phyloP scores from a whole-genome alignment of 805 yeast genomes.

The Lachancea sp. region DNA sequence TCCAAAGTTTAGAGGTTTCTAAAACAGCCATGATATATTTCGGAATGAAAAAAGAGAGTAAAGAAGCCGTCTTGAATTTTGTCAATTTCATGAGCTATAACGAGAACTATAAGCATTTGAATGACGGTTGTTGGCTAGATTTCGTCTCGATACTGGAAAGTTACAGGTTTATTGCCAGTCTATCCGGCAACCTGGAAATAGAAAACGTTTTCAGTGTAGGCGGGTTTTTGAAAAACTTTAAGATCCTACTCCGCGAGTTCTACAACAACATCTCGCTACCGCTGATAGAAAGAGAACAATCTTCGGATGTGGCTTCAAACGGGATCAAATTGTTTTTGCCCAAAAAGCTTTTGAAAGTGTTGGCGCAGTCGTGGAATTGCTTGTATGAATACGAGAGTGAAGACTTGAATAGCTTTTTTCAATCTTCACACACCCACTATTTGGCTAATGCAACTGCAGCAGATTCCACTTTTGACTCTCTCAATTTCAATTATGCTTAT shows the following conservation, averaged over 20 bases:
- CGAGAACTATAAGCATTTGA: constrained; percentile 33
- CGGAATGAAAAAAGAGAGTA: constrained; percentile 14
- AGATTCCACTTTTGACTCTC: constrained; percentile 6
- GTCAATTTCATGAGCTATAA: constrained; percentile 39
- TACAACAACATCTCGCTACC: constrained; percentile 18
- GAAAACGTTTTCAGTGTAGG: constrained; percentile 16
- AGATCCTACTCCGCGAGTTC: constrained; percentile 11
- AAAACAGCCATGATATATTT: constrained; percentile 34
- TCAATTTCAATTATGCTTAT: constrained; percentile 42
- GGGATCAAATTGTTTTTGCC: constrained; percentile 18
- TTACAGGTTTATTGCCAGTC: constrained; percentile 20
- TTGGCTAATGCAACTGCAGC: constrained; percentile 23
- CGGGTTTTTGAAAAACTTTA: constrained; percentile 9
- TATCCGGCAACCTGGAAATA: constrained; percentile 11
- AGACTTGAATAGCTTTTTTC: constrained; percentile 13
- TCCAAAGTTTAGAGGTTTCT: constrained; percentile 37
- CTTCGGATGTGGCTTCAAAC: constrained; percentile 20
- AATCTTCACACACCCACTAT: constrained; percentile 15
- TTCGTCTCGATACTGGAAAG: constrained; percentile 30
- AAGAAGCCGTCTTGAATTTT: constrained; percentile 30
- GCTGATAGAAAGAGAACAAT: constrained; percentile 13
- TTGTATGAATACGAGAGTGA: constrained; percentile 17
- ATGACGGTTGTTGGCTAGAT: constrained; percentile 34
- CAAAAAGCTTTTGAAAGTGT: constrained; percentile 10
- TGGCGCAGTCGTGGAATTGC: constrained; percentile 23